Evolutionary conservation across 1,284 basidiomycete genomes (phyloP), one percentile per base, ranked within the genome.

Genomic region (Cryptococcus sp.): DNA sequence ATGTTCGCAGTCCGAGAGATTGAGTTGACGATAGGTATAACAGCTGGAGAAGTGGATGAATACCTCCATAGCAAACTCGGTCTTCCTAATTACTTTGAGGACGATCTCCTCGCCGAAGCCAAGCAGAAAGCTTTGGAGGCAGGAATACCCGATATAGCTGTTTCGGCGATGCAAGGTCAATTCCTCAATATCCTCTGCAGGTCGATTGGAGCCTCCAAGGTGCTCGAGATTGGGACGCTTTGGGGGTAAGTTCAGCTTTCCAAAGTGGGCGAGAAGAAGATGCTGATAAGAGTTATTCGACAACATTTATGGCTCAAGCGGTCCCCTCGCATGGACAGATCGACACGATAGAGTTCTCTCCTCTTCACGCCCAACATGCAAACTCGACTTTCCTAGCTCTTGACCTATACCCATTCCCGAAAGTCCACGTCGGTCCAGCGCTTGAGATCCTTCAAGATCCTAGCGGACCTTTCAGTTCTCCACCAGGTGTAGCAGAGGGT

Each of bases 151-250:
- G 22, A 43, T 14, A 73, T 71, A 19, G 55, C 62, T 0, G 63
- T 73, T 2, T 56, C 56, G 5, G 45, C 65, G 5, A 52, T 61
- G 52, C 65, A 67, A 50, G 71, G 67, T 1, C 71, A 73, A 52
- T 60, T 69, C 48, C 45, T 73, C n/a, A 59, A 52, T 11, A 54
- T 72, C n/a, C 47, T 72, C 14, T 61, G 60, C 2, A 66, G 56
- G 53, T 52, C 53, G 9, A 59, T 67, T 25, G 49, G 49, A 16
- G 72, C 68, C 1, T 62, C 60, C 50, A 61, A 60, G 32, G 58
- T 73, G 9, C 39, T 73, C 10, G 72, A 72, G 48, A 66, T 73
- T 40, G 71, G 71, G 3, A 73, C 71, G 7, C 44, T 70, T 13
- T 61, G 56, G 14, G 70, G 70, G 63, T 72, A 54, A 63, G 67